Percentiles rank a stretch among this genome's conserved stretches.
Conservation (phyloP, 306 rosid species). For the Abrus precatorius region DNA sequence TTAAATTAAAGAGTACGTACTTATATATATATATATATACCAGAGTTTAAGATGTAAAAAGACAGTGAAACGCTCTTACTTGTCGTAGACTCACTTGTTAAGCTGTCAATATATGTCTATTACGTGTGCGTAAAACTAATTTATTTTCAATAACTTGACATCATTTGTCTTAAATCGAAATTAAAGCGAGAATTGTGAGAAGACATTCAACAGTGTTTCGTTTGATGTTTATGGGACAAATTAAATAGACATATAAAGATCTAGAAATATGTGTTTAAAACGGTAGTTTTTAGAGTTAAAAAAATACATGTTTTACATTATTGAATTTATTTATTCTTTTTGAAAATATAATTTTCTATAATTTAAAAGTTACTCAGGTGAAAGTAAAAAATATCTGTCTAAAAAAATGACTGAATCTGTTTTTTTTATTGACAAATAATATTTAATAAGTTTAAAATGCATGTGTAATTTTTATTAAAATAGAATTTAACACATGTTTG, state of each 20-base stretch:
- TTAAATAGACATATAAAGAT: neutral
- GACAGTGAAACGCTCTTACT: neutral
- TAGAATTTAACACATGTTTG: no score
- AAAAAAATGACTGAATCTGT: no score
- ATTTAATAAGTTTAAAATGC: no score
- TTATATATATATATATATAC: no score
- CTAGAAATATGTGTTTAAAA: neutral
- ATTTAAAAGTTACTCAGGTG: no score
- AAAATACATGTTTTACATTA: no score
- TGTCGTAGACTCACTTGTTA: neutral
- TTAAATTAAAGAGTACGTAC: neutral
- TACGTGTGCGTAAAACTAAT: neutral
- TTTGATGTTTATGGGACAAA: neutral
- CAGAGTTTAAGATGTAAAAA: neutral
- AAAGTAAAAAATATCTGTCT: no score
- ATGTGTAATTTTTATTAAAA: no score
- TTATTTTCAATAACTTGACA: neutral
- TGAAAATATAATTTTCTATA: no score
- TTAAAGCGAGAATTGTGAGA: no score
- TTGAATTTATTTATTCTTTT: no score
- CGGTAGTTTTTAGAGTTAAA: neutral
- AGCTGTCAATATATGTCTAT: neutral
- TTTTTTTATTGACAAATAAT: no score
- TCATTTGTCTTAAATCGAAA: neutral
- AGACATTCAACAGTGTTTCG: neutral